Evolutionary conservation across 148 eudicot genomes (phyloP).

Genomic region (Spergularia bocconei): DNA sequence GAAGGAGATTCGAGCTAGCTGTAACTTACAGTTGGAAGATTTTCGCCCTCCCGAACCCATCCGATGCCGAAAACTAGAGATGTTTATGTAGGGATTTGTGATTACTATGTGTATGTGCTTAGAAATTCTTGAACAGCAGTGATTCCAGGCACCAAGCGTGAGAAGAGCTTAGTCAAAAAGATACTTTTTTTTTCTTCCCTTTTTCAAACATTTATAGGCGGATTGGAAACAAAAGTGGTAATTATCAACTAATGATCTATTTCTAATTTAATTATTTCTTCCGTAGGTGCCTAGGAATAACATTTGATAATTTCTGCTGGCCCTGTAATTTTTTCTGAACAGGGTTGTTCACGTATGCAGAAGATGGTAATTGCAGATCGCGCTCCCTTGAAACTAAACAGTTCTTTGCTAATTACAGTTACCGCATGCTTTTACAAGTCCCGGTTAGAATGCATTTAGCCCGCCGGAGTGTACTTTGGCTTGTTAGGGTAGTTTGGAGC

Average conservation of each 20-base stretch:
- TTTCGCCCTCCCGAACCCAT: slow-evolving; percentile 62
- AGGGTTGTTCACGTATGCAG: background rate
- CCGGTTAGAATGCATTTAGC: too few relatives aligned
- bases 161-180: slow-evolving; percentile 10
- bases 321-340: background rate
- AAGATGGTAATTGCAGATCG: background rate
- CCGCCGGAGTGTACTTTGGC: too few relatives aligned
- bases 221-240: slow-evolving; percentile 12
- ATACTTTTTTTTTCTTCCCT: background rate
- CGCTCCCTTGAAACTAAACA: too few relatives aligned
- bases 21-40: slow-evolving; percentile 45
- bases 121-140: slow-evolving; percentile 16
- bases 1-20: slow-evolving; percentile 45
- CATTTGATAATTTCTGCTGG: background rate
- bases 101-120: slow-evolving; percentile 23
- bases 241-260: slow-evolving; percentile 15
- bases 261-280: slow-evolving; percentile 8
- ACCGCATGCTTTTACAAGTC: background rate
- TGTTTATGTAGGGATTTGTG: slow-evolving; percentile 51
- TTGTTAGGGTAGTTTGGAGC: too few relatives aligned
- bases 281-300: background rate
- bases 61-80: slow-evolving; percentile 58
- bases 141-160: slow-evolving; percentile 17
- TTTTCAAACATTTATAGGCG: slow-evolving; percentile 21
- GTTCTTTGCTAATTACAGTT: background rate